Evolutionary conservation across 805 yeast genomes (phyloP), one percentile per base, ranked within the genome.

Genomic region (Schwanniomyces yamadae): DNA sequence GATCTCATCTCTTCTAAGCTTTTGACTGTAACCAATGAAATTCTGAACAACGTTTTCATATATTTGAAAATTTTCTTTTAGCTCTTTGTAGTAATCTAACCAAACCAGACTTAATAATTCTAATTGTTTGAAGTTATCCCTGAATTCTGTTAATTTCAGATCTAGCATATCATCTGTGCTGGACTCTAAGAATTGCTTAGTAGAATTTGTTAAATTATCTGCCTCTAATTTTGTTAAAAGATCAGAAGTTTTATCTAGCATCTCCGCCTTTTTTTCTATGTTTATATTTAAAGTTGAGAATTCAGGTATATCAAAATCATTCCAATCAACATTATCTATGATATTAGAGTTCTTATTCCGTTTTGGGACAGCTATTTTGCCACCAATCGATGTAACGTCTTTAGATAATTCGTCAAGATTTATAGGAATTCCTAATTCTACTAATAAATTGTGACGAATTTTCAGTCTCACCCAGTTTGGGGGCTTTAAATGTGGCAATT

Each of bases 41-140:
- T 87, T 89, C 53, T 88, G 95, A 27, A 93, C 89, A 46, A 93
- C 95, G 2, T 82, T 73, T 48, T 91, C 95, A 54, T 82, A 89
- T 11, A 90, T 77, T 22, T 74, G 75, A 49, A 85, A 84, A 55
- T 89, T 95, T 28, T 69, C 73, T 38, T 65, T 65, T 13, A 81
- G 60, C 6, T 71, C 78, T 23, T 57, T 54, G 31, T 73, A 65
- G 40, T 73, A 66, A 41, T 72, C 57, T 32, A 68, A 67, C 84
- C 90, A 81, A 8, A 75, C 63, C 34, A 67, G 55, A 33, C 60
- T 45, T 30, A 68, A 48, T 31, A 40, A 37, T 1, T 61, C 23
- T 23, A 68, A 49, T 29, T 51, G 48, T 3, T 47, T 34, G 41
- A 55, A 54, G 34, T 64, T 59, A 0, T 39, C 37, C 23, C 51